Base-by-base conservation (phyloP, 2,329 filamentous ascomycete genomes). In the Phaeosphaeriaceae sp. region DNA sequence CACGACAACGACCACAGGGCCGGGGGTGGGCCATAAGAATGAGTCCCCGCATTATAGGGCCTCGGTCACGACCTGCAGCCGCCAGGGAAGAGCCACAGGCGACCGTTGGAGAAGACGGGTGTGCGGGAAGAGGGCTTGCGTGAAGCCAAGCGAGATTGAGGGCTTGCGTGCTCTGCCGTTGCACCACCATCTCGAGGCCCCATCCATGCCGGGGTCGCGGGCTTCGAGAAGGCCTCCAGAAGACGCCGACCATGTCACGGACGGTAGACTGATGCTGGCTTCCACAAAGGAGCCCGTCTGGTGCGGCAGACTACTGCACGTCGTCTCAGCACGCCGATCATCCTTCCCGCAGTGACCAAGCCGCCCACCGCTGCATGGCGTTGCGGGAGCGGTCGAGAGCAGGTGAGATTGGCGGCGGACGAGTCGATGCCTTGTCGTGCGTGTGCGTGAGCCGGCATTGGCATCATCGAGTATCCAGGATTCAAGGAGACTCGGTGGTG, bases 31-130 rank as follows among this genome's bases (percentile, higher is more conserved):
- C 59, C 51, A 40, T 55, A 59, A 58, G 63, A 49, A 64, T 66
- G 68, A 69, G 57, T 60, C 69, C 70, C 73, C 73, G 73, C 73
- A 76, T 72, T 72, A 76, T 71, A 70, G 56, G 60, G 60, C 58
- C 61, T 64, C 66, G 66, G 68, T 49, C 63, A 61, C 57, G 59
- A 59, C 53, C 21, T 51, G 59, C 62, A 60, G 59, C 58, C 52
- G 56, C 42, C 58, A 62, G 60, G 63, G 63, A n/a, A n/a, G 61
- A 63, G 42, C 50, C 54, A 61, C 60, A 60, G 59, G 61, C 63
- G 61, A 67, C 64, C 67, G 69, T 61, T 66, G 63, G 19, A n/a
- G 35, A 35, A 63, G 63, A 67, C 67, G 68, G 69, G 62, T 62
- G 65, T 65, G 64, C 64, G 64, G 64, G 64, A 67, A 64, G 55